Conservation (phyloP, 2,329 filamentous ascomycete species). For the Lachnellula suecica region DNA sequence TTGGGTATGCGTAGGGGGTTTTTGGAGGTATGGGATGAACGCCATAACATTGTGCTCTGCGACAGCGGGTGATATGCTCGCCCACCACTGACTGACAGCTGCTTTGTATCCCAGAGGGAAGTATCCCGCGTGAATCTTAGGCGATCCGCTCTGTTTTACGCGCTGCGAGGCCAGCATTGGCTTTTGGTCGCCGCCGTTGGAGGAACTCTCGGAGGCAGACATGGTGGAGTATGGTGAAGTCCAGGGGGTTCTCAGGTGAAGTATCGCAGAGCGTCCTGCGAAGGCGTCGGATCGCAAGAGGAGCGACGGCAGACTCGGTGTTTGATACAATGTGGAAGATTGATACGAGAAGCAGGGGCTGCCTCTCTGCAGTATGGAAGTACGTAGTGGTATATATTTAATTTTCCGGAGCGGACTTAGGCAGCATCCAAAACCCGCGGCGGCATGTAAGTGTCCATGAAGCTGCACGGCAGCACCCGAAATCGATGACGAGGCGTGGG, state of each 20-base stretch:
- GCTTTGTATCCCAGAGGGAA: slow-evolving; percentile 93
- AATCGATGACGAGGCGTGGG: slow-evolving; percentile 6
- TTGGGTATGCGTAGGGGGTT: slow-evolving; percentile 54
- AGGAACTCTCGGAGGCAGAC: slow-evolving; percentile 27
- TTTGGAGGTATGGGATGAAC: slow-evolving; percentile 78
- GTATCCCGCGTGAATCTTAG: slow-evolving; percentile 39
- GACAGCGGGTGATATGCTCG: slow-evolving; percentile 73
- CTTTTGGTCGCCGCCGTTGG: slow-evolving; percentile 41
- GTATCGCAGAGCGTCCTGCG: slow-evolving; percentile 25
- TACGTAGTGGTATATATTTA: not conserved
- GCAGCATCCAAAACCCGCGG: slow-evolving; percentile 1
- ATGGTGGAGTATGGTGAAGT: slow-evolving; percentile 30
- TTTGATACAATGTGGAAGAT: slow-evolving; percentile 35
- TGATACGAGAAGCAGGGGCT: slow-evolving; percentile 21
- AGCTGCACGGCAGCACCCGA: not conserved
- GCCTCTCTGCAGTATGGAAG: slow-evolving; percentile 20
- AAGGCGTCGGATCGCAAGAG: slow-evolving; percentile 32
- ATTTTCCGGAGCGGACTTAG: slow-evolving; percentile 21
- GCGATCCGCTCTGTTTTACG: slow-evolving; percentile 35
- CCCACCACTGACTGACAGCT: slow-evolving; percentile 93
- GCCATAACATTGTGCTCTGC: slow-evolving; percentile 88
- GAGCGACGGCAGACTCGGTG: slow-evolving; percentile 32
- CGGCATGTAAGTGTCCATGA: not conserved
- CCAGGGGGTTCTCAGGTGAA: slow-evolving; percentile 26
- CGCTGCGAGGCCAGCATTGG: slow-evolving; percentile 48